phyloP scores from a whole-genome alignment of 2,329 filamentous ascomycete genomes.

The Myrmaecium sp. region DNA sequence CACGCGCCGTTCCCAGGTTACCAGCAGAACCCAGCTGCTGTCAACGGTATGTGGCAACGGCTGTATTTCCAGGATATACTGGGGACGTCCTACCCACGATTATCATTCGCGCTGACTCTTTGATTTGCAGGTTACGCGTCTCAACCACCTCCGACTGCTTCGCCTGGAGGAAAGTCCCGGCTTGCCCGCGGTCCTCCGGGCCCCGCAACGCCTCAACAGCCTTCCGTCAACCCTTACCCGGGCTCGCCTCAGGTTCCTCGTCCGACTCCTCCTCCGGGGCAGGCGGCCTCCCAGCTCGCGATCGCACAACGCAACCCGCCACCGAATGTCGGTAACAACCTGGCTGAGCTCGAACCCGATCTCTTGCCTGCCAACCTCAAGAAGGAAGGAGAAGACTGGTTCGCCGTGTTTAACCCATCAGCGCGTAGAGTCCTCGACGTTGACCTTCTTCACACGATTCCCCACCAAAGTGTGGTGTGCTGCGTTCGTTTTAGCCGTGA shows the following conservation, averaged over 20 bases:
- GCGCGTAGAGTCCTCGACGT: slow-evolving; percentile 84
- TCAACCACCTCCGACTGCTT: slow-evolving; percentile 42
- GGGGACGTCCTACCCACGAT: slow-evolving; percentile 18
- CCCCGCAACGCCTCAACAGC: slow-evolving; percentile 83
- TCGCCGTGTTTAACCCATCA: slow-evolving; percentile 87
- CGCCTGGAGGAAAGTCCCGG: slow-evolving; percentile 64
- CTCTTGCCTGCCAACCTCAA: slow-evolving; percentile 73
- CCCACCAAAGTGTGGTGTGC: slow-evolving; percentile 92
- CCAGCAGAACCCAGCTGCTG: slow-evolving; percentile 43
- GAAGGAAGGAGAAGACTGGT: slow-evolving; percentile 84
- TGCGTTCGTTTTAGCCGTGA: slow-evolving; percentile 95
- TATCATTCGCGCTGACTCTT: slow-evolving; percentile 12
- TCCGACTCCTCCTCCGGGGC: slow-evolving; percentile 48
- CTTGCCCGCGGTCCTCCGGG: slow-evolving; percentile 43
- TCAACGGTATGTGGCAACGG: slow-evolving; percentile 49
- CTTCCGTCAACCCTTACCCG: slow-evolving; percentile 71
- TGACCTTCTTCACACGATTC: slow-evolving; percentile 80
- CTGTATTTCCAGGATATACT: too few species aligned
- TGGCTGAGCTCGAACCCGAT: slow-evolving; percentile 78
- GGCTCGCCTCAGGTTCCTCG: slow-evolving; percentile 81
- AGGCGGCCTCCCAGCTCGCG: slow-evolving; percentile 12
- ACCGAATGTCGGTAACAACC: slow-evolving; percentile 44
- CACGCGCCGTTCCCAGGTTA: slow-evolving; percentile 57
- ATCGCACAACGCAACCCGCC: too few species aligned
- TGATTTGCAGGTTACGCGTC: slow-evolving; percentile 2